phyloP scores from a whole-genome alignment of 768 basidiomycete species.

The Mrakia hoshinonis region DNA sequence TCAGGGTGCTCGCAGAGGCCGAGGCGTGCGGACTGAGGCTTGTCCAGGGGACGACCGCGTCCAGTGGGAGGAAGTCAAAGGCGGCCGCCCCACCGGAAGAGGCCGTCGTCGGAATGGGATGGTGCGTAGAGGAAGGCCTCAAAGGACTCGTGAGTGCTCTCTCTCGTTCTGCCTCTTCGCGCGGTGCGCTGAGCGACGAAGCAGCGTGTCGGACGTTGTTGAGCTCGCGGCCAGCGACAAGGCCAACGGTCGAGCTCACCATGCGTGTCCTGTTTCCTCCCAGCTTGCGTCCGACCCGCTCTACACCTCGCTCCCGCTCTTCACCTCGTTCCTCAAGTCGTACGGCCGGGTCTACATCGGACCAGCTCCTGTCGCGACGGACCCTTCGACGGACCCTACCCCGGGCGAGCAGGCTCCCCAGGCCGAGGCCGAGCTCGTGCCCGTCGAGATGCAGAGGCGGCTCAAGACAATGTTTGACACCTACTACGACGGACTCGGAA shows the following conservation, averaged over 20 bases:
- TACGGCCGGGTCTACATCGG: slow-evolving; percentile 82
- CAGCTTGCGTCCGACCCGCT: slow-evolving; percentile 82
- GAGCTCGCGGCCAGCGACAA: no score
- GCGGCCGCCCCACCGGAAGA: slow-evolving; percentile 50
- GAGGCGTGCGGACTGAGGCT: slow-evolving; percentile 58
- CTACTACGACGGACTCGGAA: slow-evolving; percentile 59
- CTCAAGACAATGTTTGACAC: slow-evolving; percentile 88
- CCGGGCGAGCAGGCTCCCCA: slow-evolving; percentile 17
- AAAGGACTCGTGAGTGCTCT: slow-evolving; percentile 64
- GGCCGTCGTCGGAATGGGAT: slow-evolving; percentile 36
- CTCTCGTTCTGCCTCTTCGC: not conserved
- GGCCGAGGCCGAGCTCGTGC: slow-evolving; percentile 62
- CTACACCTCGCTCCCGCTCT: slow-evolving; percentile 75
- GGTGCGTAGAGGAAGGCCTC: slow-evolving; percentile 63
- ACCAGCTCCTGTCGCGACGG: slow-evolving; percentile 34
- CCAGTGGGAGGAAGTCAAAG: slow-evolving; percentile 44
- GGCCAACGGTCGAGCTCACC: slow-evolving; percentile 26
- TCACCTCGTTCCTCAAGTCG: slow-evolving; percentile 87
- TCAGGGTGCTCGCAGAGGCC: slow-evolving; percentile 82
- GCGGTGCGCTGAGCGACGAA: no score
- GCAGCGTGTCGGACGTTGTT: no score
- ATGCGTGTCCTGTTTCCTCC: not conserved
- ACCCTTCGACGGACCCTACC: slow-evolving; percentile 9
- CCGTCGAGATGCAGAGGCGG: slow-evolving; percentile 73
- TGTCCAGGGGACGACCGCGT: slow-evolving; percentile 50